Evolutionary conservation across 306 rosid species (phyloP).

Genomic region (Ammopiptanthus mongolicus): DNA sequence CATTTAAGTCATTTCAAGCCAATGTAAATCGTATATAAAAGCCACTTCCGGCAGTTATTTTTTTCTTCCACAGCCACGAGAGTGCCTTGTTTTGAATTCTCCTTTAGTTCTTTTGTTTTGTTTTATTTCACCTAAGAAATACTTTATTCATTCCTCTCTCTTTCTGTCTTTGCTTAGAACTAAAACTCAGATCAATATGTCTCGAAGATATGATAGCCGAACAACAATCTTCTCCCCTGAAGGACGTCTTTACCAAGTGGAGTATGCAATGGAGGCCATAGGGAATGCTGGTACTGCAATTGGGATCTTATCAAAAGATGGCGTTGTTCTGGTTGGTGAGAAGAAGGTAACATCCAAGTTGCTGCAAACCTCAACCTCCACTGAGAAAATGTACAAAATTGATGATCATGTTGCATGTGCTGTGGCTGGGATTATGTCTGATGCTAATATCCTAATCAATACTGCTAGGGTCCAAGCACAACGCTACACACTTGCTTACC

Average conservation of each 20-base stretch:
- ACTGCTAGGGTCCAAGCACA: conserved; percentile 52
- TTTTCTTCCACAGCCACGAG: background rate
- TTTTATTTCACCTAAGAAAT: background rate
- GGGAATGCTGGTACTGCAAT: conserved; percentile 54
- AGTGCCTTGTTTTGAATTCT: background rate
- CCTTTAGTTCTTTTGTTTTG: background rate
- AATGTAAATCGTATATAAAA: background rate
- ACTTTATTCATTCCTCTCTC: conserved; percentile 1
- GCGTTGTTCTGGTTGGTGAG: conserved; percentile 48
- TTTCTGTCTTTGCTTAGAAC: conserved; percentile 4
- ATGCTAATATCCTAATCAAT: conserved; percentile 49
- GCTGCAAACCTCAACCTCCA: conserved; percentile 49
- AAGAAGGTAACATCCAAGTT: conserved; percentile 50
- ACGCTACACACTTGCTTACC: conserved; percentile 40
- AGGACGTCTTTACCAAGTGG: conserved; percentile 54
- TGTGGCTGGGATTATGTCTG: conserved; percentile 53
- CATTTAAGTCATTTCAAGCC: background rate
- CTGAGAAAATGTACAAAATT: conserved; percentile 51
- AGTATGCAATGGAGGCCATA: conserved; percentile 53
- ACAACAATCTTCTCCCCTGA: conserved; percentile 55
- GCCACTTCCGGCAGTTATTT: background rate
- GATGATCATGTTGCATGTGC: conserved; percentile 54
- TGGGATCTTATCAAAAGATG: conserved; percentile 48
- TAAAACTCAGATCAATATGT: conserved; percentile 28
- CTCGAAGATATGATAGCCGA: conserved; percentile 54